Percentiles rank a stretch among this genome's conserved stretches.
Evolutionary conservation across 2,329 filamentous ascomycete species (phyloP).

Genomic region (Tolypocladium ophioglossoides): DNA sequence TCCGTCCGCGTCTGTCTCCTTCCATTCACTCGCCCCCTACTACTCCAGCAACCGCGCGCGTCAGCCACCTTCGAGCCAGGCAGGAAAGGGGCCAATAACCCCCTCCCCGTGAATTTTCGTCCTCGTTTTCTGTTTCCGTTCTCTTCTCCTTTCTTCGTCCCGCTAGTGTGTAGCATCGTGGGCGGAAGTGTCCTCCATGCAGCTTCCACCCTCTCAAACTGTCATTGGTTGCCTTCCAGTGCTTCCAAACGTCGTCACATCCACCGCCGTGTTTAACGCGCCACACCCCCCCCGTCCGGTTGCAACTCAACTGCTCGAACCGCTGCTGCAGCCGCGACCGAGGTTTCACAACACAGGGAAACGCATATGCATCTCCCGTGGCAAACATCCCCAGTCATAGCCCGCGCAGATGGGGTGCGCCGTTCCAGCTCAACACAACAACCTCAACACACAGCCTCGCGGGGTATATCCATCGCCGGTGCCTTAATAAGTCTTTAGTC

Average conservation of each 20-base stretch:
- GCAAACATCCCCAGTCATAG: too few species aligned
- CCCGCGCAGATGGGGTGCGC: conserved; percentile 8
- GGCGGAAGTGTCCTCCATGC: conserved; percentile 2
- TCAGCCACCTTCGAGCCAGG: conserved; percentile 8
- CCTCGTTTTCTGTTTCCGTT: background rate
- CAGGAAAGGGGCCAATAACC: conserved; percentile 2
- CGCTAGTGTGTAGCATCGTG: background rate
- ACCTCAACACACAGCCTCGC: conserved; percentile 23
- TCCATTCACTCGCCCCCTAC: conserved; percentile 13
- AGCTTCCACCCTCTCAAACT: conserved; percentile 10
- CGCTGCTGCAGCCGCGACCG: background rate
- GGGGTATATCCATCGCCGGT: conserved; percentile 32
- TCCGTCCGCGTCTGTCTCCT: conserved; percentile 15
- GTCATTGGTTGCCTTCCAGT: conserved; percentile 13
- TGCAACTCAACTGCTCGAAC: conserved; percentile 1
- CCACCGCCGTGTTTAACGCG: conserved; percentile 16
- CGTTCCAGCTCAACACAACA: conserved; percentile 22
- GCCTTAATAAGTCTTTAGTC: conserved; percentile 23
- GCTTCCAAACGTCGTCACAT: conserved; percentile 19
- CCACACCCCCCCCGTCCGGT: background rate
- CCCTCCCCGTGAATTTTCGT: conserved; percentile 3
- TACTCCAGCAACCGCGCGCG: conserved; percentile 13
- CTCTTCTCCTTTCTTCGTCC: conserved; percentile 3
- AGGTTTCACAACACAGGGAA: background rate
- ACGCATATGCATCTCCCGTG: background rate